Conservation (phyloP, 805 yeast species). For the Teunomyces kruisii region DNA sequence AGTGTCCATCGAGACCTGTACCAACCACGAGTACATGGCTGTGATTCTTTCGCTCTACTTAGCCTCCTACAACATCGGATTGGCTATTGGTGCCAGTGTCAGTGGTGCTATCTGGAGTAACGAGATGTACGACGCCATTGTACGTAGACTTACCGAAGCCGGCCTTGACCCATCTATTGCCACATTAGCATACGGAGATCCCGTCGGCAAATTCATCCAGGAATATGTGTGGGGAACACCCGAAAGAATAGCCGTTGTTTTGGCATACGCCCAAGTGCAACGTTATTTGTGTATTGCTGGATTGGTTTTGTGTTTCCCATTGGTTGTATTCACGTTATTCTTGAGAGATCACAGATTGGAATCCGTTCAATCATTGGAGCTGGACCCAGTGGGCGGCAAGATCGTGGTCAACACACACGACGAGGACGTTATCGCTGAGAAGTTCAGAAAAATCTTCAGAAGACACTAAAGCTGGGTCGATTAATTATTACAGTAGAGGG, state of each 20-base stretch:
- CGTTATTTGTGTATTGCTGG: conserved; percentile 57
- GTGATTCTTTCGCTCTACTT: conserved; percentile 56
- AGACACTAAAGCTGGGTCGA: conserved; percentile 1
- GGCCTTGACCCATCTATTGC: conserved; percentile 40
- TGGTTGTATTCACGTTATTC: conserved; percentile 46
- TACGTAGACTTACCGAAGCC: conserved; percentile 24
- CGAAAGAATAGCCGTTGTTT: conserved; percentile 55
- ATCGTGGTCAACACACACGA: conserved; percentile 25
- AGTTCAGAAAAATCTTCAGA: conserved; percentile 12
- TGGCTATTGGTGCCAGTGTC: conserved; percentile 61
- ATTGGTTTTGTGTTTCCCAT: conserved; percentile 52
- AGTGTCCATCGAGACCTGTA: conserved; percentile 57
- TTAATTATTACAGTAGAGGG: too few species aligned
- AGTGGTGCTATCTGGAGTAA: conserved; percentile 76
- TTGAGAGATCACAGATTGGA: conserved; percentile 54
- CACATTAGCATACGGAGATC: conserved; percentile 49
- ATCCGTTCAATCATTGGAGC: conserved; percentile 30
- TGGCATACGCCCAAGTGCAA: conserved; percentile 60
- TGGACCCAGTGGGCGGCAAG: conserved; percentile 12
- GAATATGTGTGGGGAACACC: conserved; percentile 62
- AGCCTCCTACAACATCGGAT: conserved; percentile 60
- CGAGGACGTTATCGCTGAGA: conserved; percentile 18
- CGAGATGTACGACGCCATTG: conserved; percentile 46
- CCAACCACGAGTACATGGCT: conserved; percentile 65
- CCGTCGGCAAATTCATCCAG: conserved; percentile 45